A percentile compares a stretch with the other conserved stretches of the same genome.
phyloP scores from a whole-genome alignment of 2,329 filamentous ascomycete genomes.

The Penicillium concentricum region DNA sequence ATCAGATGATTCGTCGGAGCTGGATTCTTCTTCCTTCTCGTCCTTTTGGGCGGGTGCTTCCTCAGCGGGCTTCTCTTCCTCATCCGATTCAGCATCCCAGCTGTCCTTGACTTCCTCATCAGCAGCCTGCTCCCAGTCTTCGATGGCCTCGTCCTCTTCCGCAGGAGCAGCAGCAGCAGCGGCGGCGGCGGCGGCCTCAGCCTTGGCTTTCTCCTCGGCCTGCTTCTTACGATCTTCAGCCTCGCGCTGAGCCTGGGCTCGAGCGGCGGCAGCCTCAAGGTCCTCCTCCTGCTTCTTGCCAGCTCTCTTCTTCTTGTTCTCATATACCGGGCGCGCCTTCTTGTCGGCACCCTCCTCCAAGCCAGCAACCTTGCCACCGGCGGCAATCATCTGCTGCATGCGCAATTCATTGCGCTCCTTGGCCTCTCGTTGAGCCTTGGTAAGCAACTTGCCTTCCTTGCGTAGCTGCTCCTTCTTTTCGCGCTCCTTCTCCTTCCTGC shows the following conservation, averaged over 20 bases:
- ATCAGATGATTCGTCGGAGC: slow-evolving; percentile 50
- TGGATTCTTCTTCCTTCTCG: slow-evolving; percentile 29
- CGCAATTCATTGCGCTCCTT: slow-evolving; percentile 49
- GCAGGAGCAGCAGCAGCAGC: slow-evolving; percentile 47
- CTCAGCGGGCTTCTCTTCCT: slow-evolving; percentile 55
- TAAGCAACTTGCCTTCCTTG: slow-evolving; percentile 50
- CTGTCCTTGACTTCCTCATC: slow-evolving; percentile 83
- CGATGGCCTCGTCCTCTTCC: slow-evolving; percentile 53
- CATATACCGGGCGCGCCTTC: slow-evolving; percentile 69
- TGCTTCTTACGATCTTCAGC: slow-evolving; percentile 61
- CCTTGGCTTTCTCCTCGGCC: slow-evolving; percentile 74
- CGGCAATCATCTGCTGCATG: slow-evolving; percentile 51
- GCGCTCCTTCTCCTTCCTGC: slow-evolving; percentile 50
- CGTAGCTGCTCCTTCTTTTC: slow-evolving; percentile 53
- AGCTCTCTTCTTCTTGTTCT: slow-evolving; percentile 74
- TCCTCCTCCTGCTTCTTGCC: slow-evolving; percentile 62
- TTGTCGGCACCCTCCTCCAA: slow-evolving; percentile 57
- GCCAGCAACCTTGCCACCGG: slow-evolving; percentile 48
- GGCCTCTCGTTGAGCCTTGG: slow-evolving; percentile 50
- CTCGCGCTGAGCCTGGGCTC: slow-evolving; percentile 46
- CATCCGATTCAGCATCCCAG: slow-evolving; percentile 70
- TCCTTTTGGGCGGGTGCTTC: slow-evolving; percentile 33
- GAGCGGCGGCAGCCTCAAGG: slow-evolving; percentile 49
- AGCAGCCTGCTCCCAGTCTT: slow-evolving; percentile 85
- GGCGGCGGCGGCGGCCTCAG: slow-evolving; percentile 67